These are phyloP conservation scores for Cryptosporidium muris DNA, from an alignment of 169 alveolate genomes.

Conservation along the genomic window DNA sequence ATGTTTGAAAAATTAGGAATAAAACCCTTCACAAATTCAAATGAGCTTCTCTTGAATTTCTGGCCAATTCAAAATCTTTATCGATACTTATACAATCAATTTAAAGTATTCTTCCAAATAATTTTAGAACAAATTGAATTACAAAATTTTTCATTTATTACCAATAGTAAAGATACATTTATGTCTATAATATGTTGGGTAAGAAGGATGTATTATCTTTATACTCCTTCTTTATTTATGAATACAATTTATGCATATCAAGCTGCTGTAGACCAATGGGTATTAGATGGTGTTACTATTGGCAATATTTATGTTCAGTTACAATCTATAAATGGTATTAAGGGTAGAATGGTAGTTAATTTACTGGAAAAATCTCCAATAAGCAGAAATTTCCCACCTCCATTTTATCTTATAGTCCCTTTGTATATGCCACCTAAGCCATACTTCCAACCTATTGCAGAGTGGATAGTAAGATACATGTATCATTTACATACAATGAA, in stretches of 20 bases:
- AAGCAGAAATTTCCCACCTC: constrained; percentile 43
- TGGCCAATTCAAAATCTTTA: constrained; percentile 65
- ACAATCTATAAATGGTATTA: constrained; percentile 26
- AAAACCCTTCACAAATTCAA: constrained; percentile 13
- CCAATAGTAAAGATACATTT: constrained; percentile 61
- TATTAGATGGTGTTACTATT: constrained; percentile 47
- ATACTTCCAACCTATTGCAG: constrained; percentile 69
- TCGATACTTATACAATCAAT: constrained; percentile 51
- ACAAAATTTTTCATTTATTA: constrained; percentile 28
- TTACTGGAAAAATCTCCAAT: constrained; percentile 31
- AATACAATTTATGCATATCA: constrained; percentile 39
- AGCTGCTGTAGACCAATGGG: constrained; percentile 39
- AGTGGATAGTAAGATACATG: constrained; percentile 55
- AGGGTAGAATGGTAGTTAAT: constrained; percentile 46
- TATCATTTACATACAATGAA: constrained; percentile 30
- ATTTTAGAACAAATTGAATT: constrained; percentile 18
- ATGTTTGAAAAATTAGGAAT: constrained; percentile 16
- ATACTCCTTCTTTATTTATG: constrained; percentile 64
- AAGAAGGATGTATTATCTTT: constrained; percentile 43
- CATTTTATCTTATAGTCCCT: constrained; percentile 20
- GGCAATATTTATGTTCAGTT: constrained; percentile 61
- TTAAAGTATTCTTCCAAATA: constrained; percentile 18
- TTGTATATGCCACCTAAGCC: constrained; percentile 61
- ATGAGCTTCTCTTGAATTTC: constrained; percentile 38
- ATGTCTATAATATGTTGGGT: constrained; percentile 64